Evolutionary conservation across 2,329 filamentous ascomycete species (phyloP), one percentile per base, ranked within the genome.

Genomic region (Paecilomyces fulvus): DNA sequence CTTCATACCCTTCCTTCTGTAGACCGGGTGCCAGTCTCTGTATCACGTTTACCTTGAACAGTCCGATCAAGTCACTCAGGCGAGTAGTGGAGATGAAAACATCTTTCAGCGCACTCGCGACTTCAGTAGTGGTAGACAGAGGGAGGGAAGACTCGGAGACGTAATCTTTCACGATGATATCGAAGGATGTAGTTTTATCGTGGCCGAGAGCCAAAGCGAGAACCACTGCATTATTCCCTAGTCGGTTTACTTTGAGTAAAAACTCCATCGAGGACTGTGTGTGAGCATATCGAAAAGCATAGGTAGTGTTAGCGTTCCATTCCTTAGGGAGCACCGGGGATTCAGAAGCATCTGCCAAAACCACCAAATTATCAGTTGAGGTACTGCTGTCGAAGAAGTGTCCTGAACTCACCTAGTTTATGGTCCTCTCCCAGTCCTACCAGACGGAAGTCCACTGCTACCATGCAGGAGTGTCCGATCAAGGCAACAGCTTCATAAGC

Each of bases 201-300:
- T 92, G 88, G 25, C 88, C 89, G 14, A 92, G 72, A 1, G 84
- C 90, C 46, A 95, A 79, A 3, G 87, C 92, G 64, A 90, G 84
- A 43, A 96, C 79, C 59, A 96, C 86, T n/a, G 88, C 87, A 68
- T 92, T 95, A 64, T 81, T 81, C 49, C 92, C 91, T 64, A 96
- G 81, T 54, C 90, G 83, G 70, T 87, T 90, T 60, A 95, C 75
- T 69, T 91, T 92, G 63, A 96, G 71, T 28, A 96, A 79, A 68
- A 88, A 96, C 58, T 87, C 83, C 82, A 92, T 89, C 14, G 90
- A 86, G 0, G 90, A 95, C 69, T 95, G 89, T 23, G 83, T 79
- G 72, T 96, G 92, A 3, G 85, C 84, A 75, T 97, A 97, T 60
- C 91, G 84, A 73, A 97, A 96, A 56, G 87, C 83, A 69, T 90